These are phyloP conservation scores for Marasmius oreades DNA, from an alignment of 1,284 basidiomycete genomes.

Conservation along the genomic window DNA sequence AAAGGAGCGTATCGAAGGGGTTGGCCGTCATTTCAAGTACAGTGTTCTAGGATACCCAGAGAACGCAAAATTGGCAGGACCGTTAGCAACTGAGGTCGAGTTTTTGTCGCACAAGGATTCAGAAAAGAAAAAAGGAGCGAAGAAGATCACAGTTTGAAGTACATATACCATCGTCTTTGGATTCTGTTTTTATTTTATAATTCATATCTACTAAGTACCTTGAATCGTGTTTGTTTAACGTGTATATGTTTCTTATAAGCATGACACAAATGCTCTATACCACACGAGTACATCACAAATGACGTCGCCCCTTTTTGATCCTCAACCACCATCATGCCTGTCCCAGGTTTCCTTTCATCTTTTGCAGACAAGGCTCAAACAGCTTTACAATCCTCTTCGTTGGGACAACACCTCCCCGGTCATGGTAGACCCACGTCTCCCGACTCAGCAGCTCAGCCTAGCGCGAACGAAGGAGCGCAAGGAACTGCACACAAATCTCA, in stretches of 20 bases:
- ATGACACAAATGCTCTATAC: too few species aligned
- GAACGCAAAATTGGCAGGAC: conserved; percentile 72
- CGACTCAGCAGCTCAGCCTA: conserved; percentile 31
- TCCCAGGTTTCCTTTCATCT: conserved; percentile 56
- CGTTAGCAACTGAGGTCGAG: conserved; percentile 89
- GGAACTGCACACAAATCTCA: conserved; percentile 36
- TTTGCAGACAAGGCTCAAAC: conserved; percentile 72
- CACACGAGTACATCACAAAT: too few species aligned
- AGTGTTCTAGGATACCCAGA: conserved; percentile 82
- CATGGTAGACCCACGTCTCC: conserved; percentile 33
- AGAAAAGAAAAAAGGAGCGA: conserved; percentile 87
- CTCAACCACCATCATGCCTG: conserved; percentile 42
- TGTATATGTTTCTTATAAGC: too few species aligned
- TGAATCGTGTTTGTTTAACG: too few species aligned
- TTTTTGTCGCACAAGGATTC: conserved; percentile 94
- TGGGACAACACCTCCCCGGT: conserved; percentile 48
- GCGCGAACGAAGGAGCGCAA: conserved; percentile 36
- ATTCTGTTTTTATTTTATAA: conserved; percentile 14
- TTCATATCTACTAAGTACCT: conserved; percentile 11
- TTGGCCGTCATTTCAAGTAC: conserved; percentile 85
- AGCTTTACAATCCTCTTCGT: conserved; percentile 55
- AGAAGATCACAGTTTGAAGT: conserved; percentile 65
- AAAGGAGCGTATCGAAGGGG: conserved; percentile 65
- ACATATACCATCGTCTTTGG: conserved; percentile 19
- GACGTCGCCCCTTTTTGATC: conserved; percentile 12